Evolutionary conservation across 2,329 filamentous ascomycete genomes (phyloP), one percentile per base, ranked within the genome.

Genomic region (Microdochium bolleyi): DNA sequence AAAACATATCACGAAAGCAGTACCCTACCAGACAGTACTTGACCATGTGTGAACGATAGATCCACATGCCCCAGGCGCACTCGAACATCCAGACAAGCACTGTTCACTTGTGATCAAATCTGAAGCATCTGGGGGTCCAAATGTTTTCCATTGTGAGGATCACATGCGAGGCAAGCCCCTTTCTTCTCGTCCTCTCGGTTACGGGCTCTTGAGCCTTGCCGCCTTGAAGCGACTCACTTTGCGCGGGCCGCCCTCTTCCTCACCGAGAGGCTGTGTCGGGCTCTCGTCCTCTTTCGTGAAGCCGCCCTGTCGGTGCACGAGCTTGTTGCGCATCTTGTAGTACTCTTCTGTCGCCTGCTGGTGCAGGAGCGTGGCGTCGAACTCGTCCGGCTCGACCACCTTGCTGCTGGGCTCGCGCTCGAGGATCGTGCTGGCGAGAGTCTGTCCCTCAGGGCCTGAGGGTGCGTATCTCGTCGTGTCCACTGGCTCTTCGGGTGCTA

Each of bases 281-380:
- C 81, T 76, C 55, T 89, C 84, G 54, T 88, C 82, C 60, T 90
- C 82, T 53, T 82, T 79, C 61, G 87, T 72, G 67, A 96, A 95
- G 2, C 91, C 91, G 51, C 91, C 91, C 61, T 94, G 83, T 60
- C 84, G 80, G 59, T 90, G 83, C 52, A 96, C 91, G 69, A 95
- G 85, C 62, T 81, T 82, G 65, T 92, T 95, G 21, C 92, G 86
- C 67, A 89, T 77, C 48, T 82, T 84, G 66, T 95, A 87, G 67
- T 95, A 95, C 64, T 95, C 88, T 37, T 83, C 81, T 8, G 88
- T 85, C 14, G 95, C 84, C 66, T 95, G 87, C 56, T 88, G 84
- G 51, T 87, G 80, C 50, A 92, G 75, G 27, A 92, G 73, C 21
- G 83, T 76, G 4, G 87, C 82, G 60, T 96, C 87, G 38, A 92